phyloP scores from a whole-genome alignment of 768 basidiomycete genomes.

The Pholiota molesta region DNA sequence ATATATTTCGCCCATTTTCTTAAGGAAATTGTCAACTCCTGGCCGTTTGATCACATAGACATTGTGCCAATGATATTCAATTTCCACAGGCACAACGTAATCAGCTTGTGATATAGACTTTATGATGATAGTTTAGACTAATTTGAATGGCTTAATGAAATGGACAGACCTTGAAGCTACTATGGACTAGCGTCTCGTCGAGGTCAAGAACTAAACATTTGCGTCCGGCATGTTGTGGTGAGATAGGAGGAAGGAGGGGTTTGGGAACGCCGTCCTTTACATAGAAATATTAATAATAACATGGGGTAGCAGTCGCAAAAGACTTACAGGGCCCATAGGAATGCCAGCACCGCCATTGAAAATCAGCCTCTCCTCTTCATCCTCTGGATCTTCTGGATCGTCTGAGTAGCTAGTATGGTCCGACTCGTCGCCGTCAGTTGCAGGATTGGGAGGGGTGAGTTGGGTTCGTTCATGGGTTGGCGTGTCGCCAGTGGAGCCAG shows the following conservation, averaged over 20 bases:
- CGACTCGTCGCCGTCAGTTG: constrained; percentile 58
- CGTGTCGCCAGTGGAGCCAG: constrained; percentile 72
- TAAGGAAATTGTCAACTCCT: constrained; percentile 95
- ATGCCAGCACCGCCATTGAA: constrained; percentile 93
- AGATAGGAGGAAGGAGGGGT: constrained; percentile 85
- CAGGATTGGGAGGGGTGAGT: constrained; percentile 34
- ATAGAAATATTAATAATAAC: constrained; percentile 3
- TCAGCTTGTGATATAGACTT: constrained; percentile 93
- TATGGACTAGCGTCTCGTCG: constrained; percentile 96
- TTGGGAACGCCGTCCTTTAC: constrained; percentile 81
- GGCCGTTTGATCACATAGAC: constrained; percentile 99
- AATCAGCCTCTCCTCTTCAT: constrained; percentile 90
- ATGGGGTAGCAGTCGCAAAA: not conserved
- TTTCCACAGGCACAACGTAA: constrained; percentile 98
- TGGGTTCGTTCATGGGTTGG: constrained; percentile 37
- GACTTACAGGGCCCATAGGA: constrained; percentile 85
- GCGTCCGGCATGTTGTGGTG: constrained; percentile 80
- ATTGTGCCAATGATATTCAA: constrained; percentile 98
- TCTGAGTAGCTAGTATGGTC: constrained; percentile 70
- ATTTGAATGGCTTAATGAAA: not conserved
- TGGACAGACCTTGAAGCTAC: constrained; percentile 87
- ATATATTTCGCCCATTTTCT: constrained; percentile 97
- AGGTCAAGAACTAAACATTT: constrained; percentile 97
- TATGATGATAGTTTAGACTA: constrained; percentile 6
- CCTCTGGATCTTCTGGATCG: constrained; percentile 70